Percentiles rank a stretch among this genome's conserved stretches.
Evolutionary conservation across 305 asterid species (phyloP).

Genomic region (Andrographis paniculata): DNA sequence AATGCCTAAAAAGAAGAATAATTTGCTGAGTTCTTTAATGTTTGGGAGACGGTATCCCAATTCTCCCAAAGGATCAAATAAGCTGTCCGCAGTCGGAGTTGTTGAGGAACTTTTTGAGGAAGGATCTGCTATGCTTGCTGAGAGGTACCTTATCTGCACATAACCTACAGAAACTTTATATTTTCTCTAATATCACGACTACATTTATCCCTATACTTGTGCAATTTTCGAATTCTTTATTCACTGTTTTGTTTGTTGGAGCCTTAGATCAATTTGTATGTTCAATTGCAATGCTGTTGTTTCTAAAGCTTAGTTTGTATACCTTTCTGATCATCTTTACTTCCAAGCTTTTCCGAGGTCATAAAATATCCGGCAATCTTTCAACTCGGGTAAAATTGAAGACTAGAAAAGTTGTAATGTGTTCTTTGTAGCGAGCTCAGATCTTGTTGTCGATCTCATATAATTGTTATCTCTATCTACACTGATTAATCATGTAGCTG

Average conservation of each 20-base stretch:
- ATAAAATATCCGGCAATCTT: neutral
- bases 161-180: neutral
- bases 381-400: too few species aligned
- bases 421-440: neutral
- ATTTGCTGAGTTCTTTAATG: slow-evolving; percentile 53
- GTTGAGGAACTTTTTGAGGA: slow-evolving; percentile 97
- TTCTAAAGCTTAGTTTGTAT: too few species aligned
- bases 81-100: slow-evolving; percentile 78
- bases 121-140: slow-evolving; percentile 98
- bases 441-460: neutral
- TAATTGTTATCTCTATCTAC: too few species aligned
- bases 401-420: neutral
- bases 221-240: too few species aligned
- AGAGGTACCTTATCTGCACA: slow-evolving; percentile 38
- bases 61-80: slow-evolving; percentile 50
- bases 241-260: too few species aligned
- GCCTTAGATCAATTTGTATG: too few species aligned
- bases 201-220: too few species aligned
- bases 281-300: too few species aligned
- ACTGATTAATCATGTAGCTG: too few species aligned
- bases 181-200: too few species aligned
- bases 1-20: slow-evolving; percentile 63
- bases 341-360: neutral
- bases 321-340: neutral
- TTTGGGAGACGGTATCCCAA: slow-evolving; percentile 50